A percentile compares a stretch with the other conserved stretches of the same genome.
Evolutionary conservation across 2,329 filamentous ascomycete species (phyloP).

Genomic region (Ophiostoma quercus): DNA sequence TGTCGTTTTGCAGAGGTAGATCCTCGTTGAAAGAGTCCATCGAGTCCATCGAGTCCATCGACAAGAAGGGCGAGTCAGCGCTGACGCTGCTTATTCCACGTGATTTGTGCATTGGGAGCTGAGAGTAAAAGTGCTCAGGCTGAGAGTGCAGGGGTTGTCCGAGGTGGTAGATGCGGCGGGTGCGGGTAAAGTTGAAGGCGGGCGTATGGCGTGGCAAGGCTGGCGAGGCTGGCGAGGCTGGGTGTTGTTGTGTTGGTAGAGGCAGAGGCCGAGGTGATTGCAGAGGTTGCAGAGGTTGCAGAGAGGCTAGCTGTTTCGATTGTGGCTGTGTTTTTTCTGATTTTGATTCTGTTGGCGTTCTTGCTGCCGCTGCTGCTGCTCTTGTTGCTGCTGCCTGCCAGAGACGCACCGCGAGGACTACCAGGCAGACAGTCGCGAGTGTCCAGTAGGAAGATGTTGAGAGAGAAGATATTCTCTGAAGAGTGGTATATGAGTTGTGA

Average conservation of each 20-base stretch:
- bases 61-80: not conserved
- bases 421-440: not conserved
- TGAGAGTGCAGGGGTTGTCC: not conserved
- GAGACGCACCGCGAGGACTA: not conserved
- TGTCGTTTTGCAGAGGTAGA: no score
- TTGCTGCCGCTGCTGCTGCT: not conserved
- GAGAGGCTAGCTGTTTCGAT: no score
- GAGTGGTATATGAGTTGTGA: not conserved
- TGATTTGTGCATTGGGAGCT: constrained; percentile 10
- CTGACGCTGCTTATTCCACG: constrained; percentile 15
- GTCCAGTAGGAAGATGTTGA: not conserved
- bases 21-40: no score
- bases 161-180: constrained; percentile 10
- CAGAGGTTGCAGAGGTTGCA: no score
- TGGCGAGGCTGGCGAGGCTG: not conserved
- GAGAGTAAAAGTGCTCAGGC: not conserved
- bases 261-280: no score
- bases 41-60: no score
- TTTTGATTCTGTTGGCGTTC: not conserved
- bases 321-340: not conserved
- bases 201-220: not conserved
- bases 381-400: not conserved
- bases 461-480: not conserved
- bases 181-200: not conserved
- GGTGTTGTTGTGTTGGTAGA: no score